phyloP scores from a whole-genome alignment of 495 filamentous ascomycete genomes.

The Aspergillus sclerotioniger region DNA sequence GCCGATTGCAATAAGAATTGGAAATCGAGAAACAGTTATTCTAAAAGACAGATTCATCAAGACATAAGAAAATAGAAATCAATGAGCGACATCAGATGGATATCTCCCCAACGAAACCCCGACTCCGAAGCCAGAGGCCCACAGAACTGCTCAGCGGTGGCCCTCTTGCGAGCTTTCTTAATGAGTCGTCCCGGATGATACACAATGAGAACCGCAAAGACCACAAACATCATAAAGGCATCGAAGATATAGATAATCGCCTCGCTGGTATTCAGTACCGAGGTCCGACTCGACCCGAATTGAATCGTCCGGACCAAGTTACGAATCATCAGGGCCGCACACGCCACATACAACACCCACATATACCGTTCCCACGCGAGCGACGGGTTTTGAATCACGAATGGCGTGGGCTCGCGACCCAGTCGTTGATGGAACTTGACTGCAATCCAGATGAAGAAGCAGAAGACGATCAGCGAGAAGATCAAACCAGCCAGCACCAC shows the following conservation, averaged over 20 bases:
- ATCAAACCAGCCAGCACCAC: slow-evolving; percentile 33
- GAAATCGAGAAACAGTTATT: too few species aligned
- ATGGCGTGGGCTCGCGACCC: slow-evolving; percentile 4
- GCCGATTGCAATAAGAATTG: too few species aligned
- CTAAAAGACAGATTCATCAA: too few species aligned
- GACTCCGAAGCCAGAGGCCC: not conserved
- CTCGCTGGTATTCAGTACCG: slow-evolving; percentile 30
- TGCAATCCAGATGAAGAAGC: slow-evolving; percentile 27
- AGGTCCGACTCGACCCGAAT: slow-evolving; percentile 26
- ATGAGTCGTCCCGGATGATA: slow-evolving; percentile 37
- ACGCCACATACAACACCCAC: slow-evolving; percentile 38
- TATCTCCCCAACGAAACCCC: too few species aligned
- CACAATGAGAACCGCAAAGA: slow-evolving; percentile 24
- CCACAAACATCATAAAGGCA: slow-evolving; percentile 31
- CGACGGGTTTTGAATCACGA: slow-evolving; percentile 14
- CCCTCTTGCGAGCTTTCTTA: slow-evolving; percentile 19
- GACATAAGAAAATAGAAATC: too few species aligned
- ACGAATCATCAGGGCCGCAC: slow-evolving; percentile 37
- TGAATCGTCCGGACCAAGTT: slow-evolving; percentile 44
- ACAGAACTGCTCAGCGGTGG: not conserved
- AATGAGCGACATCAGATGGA: too few species aligned
- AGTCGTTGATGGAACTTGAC: slow-evolving; percentile 26
- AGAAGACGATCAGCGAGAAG: slow-evolving; percentile 33
- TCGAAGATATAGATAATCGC: slow-evolving; percentile 43
- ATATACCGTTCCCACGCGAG: slow-evolving; percentile 33